A percentile compares a stretch with the other conserved stretches of the same genome.
These are phyloP conservation scores for Populus ilicifolia DNA, from an alignment of 345 rosid genomes.

Conservation along the genomic window DNA sequence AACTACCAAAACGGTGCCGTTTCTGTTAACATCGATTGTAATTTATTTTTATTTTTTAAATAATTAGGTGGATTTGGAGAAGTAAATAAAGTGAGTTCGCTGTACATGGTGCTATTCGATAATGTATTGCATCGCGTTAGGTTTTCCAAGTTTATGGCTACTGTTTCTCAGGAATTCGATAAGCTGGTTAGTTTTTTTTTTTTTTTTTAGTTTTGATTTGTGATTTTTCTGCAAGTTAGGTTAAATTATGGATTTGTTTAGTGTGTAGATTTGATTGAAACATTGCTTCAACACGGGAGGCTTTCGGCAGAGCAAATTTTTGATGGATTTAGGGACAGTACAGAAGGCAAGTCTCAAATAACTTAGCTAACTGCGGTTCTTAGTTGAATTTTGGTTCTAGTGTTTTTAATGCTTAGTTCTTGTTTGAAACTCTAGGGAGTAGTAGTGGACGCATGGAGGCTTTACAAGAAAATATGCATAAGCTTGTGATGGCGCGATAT, in stretches of 20 bases:
- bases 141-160: conserved; percentile 57
- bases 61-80: conserved; percentile 45
- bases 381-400: not conserved
- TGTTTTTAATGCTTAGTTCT: not conserved
- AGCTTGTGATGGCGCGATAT: conserved; percentile 53
- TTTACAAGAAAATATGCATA: conserved; percentile 44
- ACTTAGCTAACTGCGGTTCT: no score
- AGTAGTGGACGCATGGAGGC: conserved; percentile 29
- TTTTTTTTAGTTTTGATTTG: conserved; percentile 1
- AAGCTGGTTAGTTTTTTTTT: conserved; percentile 38
- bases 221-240: not conserved
- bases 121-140: conserved; percentile 68
- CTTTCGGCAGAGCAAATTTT: conserved; percentile 66
- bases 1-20: conserved; percentile 12
- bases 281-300: conserved; percentile 78
- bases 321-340: conserved; percentile 44
- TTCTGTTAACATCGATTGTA: not conserved
- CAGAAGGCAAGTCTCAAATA: conserved; percentile 39
- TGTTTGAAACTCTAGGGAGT: conserved; percentile 19
- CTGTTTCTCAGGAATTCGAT: conserved; percentile 53
- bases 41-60: not conserved
- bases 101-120: conserved; percentile 56
- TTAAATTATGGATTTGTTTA: conserved; percentile 24
- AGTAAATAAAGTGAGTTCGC: conserved; percentile 38
- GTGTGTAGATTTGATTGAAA: conserved; percentile 64